Percentiles rank a stretch among this genome's conserved stretches.
Conservation (phyloP, 202 grass and related monocot genomes). For the Miscanthus sacchariflorus region DNA sequence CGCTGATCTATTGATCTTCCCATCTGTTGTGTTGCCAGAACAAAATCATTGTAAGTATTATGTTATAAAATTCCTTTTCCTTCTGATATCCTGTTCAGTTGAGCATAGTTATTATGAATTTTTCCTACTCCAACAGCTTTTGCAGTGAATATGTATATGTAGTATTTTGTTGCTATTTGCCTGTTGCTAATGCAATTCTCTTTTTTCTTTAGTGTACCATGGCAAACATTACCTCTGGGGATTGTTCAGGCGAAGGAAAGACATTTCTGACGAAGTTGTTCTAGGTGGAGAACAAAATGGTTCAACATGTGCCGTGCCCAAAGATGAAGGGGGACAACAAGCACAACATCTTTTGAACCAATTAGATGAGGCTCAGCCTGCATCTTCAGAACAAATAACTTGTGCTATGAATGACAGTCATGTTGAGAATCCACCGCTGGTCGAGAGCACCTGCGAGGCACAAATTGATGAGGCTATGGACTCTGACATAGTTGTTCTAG, state of each 20-base stretch:
- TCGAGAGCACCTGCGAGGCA: not conserved
- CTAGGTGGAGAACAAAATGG: conserved; percentile 26
- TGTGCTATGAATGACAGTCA: conserved; percentile 6
- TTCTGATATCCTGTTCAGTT: not conserved
- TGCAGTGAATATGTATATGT: not conserved
- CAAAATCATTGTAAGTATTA: conserved; percentile 55
- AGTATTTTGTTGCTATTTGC: not conserved
- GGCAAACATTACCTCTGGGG: conserved; percentile 77
- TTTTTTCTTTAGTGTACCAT: conserved; percentile 53
- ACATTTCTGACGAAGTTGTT: conserved; percentile 19
- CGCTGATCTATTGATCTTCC: conserved; percentile 70
- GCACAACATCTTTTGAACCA: not conserved
- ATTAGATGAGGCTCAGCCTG: not conserved
- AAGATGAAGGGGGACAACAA: conserved; percentile 21
- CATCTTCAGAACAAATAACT: not conserved
- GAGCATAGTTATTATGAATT: not conserved
- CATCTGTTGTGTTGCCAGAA: conserved; percentile 67
- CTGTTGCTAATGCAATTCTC: not conserved
- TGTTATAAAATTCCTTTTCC: not conserved
- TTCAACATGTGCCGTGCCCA: not conserved
- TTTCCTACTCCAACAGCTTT: not conserved
- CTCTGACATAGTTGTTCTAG: conserved; percentile 8
- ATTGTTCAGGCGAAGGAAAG: conserved; percentile 51
- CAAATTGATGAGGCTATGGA: conserved; percentile 6
- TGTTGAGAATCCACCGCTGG: not conserved